Conservation (phyloP, 78 protist genomes). For the Pigoraptor vietnamica region DNA sequence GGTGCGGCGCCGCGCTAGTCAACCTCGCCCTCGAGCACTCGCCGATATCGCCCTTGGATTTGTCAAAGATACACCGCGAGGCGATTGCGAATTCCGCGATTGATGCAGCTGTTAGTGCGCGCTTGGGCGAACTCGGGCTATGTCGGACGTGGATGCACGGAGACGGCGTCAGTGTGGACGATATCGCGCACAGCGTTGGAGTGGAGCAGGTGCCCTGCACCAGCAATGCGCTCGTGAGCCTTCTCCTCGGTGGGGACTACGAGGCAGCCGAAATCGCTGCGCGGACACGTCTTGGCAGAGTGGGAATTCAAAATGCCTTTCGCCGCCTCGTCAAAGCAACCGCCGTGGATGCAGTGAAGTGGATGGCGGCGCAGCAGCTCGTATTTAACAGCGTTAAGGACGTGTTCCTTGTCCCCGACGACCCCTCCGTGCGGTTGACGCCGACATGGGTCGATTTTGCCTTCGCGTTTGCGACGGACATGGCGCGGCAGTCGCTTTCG, state of each 20-base stretch:
- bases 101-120: background rate
- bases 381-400: background rate
- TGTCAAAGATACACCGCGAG: background rate
- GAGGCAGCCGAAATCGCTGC: too few relatives aligned
- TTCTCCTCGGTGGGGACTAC: too few relatives aligned
- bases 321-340: too few relatives aligned
- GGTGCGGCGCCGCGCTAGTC: background rate
- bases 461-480: background rate
- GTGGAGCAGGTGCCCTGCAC: background rate
- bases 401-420: too few relatives aligned
- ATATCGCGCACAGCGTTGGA: background rate
- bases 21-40: background rate
- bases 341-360: too few relatives aligned
- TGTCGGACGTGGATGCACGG: background rate
- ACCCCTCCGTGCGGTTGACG: background rate
- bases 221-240: too few relatives aligned
- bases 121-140: background rate
- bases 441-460: background rate
- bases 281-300: too few relatives aligned
- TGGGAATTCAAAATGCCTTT: too few relatives aligned
- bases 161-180: background rate
- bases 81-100: background rate
- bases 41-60: background rate
- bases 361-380: background rate
- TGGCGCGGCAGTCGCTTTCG: background rate